phyloP scores from a whole-genome alignment of 2,329 filamentous ascomycete species.

The Microascus cirrosus region DNA sequence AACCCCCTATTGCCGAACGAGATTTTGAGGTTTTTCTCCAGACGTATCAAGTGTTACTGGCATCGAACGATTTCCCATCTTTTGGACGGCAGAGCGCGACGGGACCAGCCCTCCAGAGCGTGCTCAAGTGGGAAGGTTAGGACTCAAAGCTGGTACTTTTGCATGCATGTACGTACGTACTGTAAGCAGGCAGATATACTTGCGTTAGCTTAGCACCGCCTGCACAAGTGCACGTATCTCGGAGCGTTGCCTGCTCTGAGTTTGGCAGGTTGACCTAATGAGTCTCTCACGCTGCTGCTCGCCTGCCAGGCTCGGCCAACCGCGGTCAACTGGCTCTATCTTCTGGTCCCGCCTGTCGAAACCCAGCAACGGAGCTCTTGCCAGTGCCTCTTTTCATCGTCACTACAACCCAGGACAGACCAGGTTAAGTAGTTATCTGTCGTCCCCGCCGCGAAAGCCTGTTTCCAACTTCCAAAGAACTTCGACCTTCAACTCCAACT shows the following conservation, averaged over 20 bases:
- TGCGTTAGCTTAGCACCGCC: background rate
- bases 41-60: background rate
- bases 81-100: background rate
- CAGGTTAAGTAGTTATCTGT: conserved; percentile 1
- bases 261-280: conserved; percentile 3
- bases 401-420: background rate
- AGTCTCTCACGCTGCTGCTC: background rate
- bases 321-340: conserved; percentile 8
- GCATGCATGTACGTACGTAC: background rate
- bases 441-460: background rate
- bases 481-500: conserved; percentile 7
- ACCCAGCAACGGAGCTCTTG: background rate
- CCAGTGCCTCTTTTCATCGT: background rate
- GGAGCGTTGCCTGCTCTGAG: background rate
- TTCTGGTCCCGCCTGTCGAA: conserved; percentile 14
- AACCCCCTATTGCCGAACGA: background rate
- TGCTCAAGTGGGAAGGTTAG: background rate
- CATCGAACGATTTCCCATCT: background rate
- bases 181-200: background rate
- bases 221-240: background rate
- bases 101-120: background rate
- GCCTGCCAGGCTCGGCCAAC: conserved; percentile 8
- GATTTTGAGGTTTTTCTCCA: background rate
- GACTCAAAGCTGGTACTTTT: background rate
- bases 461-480: background rate